Evolutionary conservation across 1,284 basidiomycete species (phyloP), one percentile per base, ranked within the genome.

Genomic region (Neotropicomus parvogracilis): DNA sequence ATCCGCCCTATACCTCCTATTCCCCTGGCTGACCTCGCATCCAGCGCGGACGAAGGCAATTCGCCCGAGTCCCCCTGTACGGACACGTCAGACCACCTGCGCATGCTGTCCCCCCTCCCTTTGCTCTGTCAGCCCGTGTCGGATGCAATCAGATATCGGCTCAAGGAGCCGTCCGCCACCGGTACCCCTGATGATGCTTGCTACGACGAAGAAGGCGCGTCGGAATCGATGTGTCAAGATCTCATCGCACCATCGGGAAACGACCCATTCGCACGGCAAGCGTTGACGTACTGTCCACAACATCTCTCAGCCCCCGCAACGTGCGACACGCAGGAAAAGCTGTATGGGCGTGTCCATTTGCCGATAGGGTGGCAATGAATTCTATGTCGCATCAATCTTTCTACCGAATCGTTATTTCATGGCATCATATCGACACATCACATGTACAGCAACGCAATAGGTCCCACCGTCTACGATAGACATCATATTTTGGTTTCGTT

Each of bases 1-100:
- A 74, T 69, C 38, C 73, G 78, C 21, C 71, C 68, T 13, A 80
- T 80, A 60, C 78, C 78, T 11, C 75, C 76, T 45, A 68, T 80
- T 31, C 75, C 77, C 20, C 66, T 80, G 27, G 70, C 72, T 11
- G 66, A 70, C 42, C 65, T 80, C 46, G 67, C 78, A 5, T 69
- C 66, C 20, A 50, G 46, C 5, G 64, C 64, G 3, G 40, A 50
- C 33, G 65, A 62, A 13, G 26, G 27, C 31, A 21, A 36, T 20
- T 37, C 42, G 17, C 29, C 43, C 9, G 47, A 16, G 31, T 41
- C 43, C 4, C 34, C 31, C 12, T 39, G 40, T 19, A 13, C 31
- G 10, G 44, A 34, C 20, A 39, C 33, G 32, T 44, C 47, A 28
- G 31, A 37, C 11, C 47, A 43, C 3, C 33, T 35, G n/a, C 53